A percentile compares a stretch with the other conserved stretches of the same genome.
phyloP scores from a whole-genome alignment of 192 early-diverging fungal species.

The Coemansia sp. region DNA sequence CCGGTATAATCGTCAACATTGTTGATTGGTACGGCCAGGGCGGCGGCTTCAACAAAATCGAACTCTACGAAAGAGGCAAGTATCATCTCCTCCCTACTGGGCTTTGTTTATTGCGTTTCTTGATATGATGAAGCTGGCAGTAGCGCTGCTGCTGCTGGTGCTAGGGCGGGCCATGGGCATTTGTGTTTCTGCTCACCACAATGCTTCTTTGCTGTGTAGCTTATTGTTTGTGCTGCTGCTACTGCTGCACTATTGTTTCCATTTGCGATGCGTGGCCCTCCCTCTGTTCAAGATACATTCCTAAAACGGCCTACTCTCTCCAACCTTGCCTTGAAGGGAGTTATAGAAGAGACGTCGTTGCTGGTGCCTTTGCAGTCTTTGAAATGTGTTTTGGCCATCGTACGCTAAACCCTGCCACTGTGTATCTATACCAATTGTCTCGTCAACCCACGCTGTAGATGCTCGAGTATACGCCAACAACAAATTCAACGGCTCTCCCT shows the following conservation, averaged over 20 bases:
- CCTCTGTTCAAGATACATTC: no score
- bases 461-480: slow-evolving; percentile 34
- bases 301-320: no score
- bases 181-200: not conserved
- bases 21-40: slow-evolving; percentile 59
- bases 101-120: not conserved
- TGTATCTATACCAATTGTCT: not conserved
- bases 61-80: slow-evolving; percentile 54
- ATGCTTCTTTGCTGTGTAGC: not conserved
- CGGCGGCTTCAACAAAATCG: slow-evolving; percentile 51
- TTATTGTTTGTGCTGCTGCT: not conserved
- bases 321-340: not conserved
- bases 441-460: slow-evolving; percentile 24
- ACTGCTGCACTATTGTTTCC: not conserved
- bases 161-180: no score
- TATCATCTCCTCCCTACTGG: slow-evolving; percentile 8
- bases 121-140: not conserved
- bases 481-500: slow-evolving; percentile 43
- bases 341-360: no score
- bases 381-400: no score
- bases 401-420: not conserved
- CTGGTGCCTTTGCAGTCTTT: no score
- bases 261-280: no score
- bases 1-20: slow-evolving; percentile 61
- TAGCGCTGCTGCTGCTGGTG: not conserved